phyloP scores from a whole-genome alignment of 768 basidiomycete species.

The Collybia nuda region DNA sequence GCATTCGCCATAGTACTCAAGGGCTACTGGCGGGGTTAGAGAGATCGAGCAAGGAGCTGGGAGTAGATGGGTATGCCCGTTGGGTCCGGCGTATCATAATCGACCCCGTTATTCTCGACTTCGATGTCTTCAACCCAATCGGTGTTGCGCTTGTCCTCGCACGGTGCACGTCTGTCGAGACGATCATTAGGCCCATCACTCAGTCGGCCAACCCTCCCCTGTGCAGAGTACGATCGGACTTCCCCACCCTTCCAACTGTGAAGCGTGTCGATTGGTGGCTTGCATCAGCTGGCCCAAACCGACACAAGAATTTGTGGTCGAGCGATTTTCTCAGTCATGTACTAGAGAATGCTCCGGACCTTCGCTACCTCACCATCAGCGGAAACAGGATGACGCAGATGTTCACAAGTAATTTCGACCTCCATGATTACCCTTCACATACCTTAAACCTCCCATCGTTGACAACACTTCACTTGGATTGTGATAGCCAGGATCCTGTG shows the following conservation, averaged over 20 bases:
- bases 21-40: neutral
- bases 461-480: neutral
- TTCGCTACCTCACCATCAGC: neutral
- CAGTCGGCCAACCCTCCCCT: neutral
- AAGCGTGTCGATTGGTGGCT: neutral
- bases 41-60: neutral
- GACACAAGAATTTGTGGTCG: neutral
- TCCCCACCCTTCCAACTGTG: neutral
- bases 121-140: neutral
- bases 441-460: neutral
- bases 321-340: neutral
- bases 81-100: neutral
- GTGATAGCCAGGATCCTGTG: neutral
- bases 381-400: neutral
- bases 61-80: neutral
- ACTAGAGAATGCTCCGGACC: neutral
- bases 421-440: no score
- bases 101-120: neutral
- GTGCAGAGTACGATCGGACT: neutral
- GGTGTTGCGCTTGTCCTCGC: neutral
- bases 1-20: neutral
- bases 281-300: neutral
- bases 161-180: neutral
- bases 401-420: no score
- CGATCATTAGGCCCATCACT: neutral